phyloP scores from a whole-genome alignment of 768 basidiomycete genomes.

The Asterophora lycoperdoides region DNA sequence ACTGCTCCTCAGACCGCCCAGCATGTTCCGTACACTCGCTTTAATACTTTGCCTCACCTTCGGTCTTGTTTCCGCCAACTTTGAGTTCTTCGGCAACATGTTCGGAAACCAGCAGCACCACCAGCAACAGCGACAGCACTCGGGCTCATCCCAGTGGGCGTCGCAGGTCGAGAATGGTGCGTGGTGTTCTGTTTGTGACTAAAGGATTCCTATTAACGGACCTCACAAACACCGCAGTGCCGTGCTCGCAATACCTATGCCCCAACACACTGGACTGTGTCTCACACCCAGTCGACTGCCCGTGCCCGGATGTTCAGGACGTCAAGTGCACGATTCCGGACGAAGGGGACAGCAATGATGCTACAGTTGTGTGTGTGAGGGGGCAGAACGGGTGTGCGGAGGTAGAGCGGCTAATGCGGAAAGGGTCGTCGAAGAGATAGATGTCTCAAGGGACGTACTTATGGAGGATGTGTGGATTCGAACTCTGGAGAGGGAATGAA shows the following conservation, averaged over 20 bases:
- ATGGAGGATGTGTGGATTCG: background rate
- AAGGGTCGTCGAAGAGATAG: constrained; percentile 24
- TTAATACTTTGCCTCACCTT: constrained; percentile 32
- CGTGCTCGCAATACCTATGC: constrained; percentile 73
- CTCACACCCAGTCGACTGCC: constrained; percentile 57
- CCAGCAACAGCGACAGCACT: constrained; percentile 51
- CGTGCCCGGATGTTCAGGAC: constrained; percentile 74
- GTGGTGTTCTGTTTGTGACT: constrained; percentile 15
- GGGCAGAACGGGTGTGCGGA: constrained; percentile 59
- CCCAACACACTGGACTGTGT: constrained; percentile 74
- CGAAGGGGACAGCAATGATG: constrained; percentile 42
- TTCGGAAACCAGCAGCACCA: constrained; percentile 64
- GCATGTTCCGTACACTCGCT: constrained; percentile 16
- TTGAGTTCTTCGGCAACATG: constrained; percentile 77
- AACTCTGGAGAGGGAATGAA: background rate
- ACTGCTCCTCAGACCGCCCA: background rate
- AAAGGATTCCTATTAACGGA: background rate
- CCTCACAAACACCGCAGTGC: constrained; percentile 37
- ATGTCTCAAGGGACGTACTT: background rate
- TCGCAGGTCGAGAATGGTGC: constrained; percentile 62
- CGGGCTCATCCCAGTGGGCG: constrained; percentile 59
- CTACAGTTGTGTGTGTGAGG: constrained; percentile 67
- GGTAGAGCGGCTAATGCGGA: constrained; percentile 52
- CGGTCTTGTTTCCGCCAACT: constrained; percentile 54
- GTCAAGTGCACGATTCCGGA: constrained; percentile 76